Evolutionary conservation across 768 basidiomycete species (phyloP), one percentile per base, ranked within the genome.

Genomic region (Kondoa malvinella): DNA sequence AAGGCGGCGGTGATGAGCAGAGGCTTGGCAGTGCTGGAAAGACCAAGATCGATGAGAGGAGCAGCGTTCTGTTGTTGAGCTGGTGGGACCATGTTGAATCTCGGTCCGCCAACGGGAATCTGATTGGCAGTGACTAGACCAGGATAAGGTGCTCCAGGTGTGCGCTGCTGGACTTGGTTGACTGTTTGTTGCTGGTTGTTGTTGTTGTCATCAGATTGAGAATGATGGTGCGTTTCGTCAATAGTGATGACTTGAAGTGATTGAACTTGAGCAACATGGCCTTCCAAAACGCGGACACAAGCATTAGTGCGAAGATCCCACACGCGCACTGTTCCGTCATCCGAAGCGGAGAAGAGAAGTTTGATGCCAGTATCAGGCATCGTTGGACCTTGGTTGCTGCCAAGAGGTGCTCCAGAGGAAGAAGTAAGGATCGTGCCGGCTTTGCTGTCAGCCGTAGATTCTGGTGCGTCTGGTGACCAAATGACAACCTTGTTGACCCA

Each of bases 331-430:
- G 87, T 85, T 30, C 87, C 88, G 76, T 97, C 95, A 75, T 97
- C 95, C 4, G 90, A 92, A 1, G 90, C 90, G 4, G 92, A 95
- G 80, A 99, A 95, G 30, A 99, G 81, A 87, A 96, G 91, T 79
- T 95, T 92, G 64, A 91, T 89, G 17, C 84, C 81, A 67, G 58
- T 69, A 61, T 56, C 62, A 3, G 16, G 16, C 32, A 31, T 29
- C 3, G 27, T 30, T 8, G 61, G 27, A 17, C 17, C 8, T 27
- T 31, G 33, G 32, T 63, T 34, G 27, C n/a, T 30, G 32, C 29
- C 29, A 21, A 50, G 40, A 50, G 40, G 12, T 50, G 40, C 58
- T 14, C 56, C 25, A 27, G 65, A 66, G 29, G 21, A 34, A n/a
- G 34, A 14, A 61, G 34, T n/a, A 66, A 31, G 26, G 56, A 57